Conservation (phyloP, 441 rosid species). For the Erodium moschatum region DNA sequence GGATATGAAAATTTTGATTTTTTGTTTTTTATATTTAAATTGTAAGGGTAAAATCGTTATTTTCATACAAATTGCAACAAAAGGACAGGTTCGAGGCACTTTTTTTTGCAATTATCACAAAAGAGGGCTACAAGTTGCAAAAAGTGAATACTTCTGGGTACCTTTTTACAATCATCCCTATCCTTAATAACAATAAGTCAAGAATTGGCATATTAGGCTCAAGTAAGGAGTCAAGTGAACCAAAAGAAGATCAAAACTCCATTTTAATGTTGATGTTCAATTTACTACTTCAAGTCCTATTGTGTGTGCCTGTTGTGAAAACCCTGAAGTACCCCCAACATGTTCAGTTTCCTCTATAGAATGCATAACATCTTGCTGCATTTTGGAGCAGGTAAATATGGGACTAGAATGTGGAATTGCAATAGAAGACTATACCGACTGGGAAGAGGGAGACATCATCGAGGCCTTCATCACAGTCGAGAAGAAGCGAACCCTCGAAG, state of each 20-base stretch:
- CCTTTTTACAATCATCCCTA: no score
- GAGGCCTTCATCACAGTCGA: constrained; percentile 62
- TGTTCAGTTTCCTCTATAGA: background rate
- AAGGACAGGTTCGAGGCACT: no score
- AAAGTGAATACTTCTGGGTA: no score
- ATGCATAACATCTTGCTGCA: background rate
- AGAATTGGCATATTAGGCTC: background rate
- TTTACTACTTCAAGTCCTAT: no score
- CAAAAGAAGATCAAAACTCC: background rate
- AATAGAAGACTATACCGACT: constrained; percentile 51
- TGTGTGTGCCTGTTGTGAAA: no score
- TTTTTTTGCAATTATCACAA: no score
- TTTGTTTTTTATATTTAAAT: no score
- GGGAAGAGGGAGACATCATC: constrained; percentile 71
- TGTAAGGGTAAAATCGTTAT: no score
- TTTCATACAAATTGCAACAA: no score
- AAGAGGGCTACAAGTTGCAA: no score
- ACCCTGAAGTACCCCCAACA: no score
- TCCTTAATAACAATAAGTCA: background rate
- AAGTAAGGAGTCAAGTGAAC: background rate
- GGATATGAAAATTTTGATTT: no score
- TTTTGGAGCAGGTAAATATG: constrained; percentile 50
- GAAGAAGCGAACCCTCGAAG: constrained; percentile 84
- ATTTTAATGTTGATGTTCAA: background rate
- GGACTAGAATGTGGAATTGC: constrained; percentile 89